Conservation (phyloP, 2,329 filamentous ascomycete species). For the Phyllosticta citrichinensis region DNA sequence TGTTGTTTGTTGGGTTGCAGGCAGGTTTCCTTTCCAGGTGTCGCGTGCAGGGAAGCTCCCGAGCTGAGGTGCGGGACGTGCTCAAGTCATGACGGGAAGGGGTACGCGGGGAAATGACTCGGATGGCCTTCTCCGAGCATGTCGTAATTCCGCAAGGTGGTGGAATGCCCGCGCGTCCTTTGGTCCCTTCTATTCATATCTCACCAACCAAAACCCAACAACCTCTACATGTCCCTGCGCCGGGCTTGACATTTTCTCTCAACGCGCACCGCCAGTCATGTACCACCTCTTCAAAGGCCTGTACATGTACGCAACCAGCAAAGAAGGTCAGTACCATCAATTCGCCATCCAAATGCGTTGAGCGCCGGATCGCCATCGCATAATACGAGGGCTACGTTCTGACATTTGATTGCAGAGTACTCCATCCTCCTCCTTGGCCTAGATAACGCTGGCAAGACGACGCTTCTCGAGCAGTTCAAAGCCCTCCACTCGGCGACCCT, state of each 20-base stretch:
- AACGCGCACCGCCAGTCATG: constrained; percentile 44
- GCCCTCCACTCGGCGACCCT: constrained; percentile 64
- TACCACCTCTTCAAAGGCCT: constrained; percentile 94
- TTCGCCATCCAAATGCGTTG: constrained; percentile 5
- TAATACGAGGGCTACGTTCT: background rate
- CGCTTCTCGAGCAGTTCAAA: constrained; percentile 94
- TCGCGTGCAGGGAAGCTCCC: background rate
- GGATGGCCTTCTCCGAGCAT: background rate
- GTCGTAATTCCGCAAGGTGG: background rate
- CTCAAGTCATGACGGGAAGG: background rate
- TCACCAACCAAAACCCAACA: constrained; percentile 1
- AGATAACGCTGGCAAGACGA: constrained; percentile 97
- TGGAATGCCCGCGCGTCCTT: background rate
- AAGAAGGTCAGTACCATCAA: constrained; percentile 59
- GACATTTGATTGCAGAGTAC: constrained; percentile 55
- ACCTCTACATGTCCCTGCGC: background rate
- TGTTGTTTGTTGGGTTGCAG: background rate
- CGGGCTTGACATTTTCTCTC: background rate
- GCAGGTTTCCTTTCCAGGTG: background rate
- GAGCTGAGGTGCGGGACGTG: constrained; percentile 2
- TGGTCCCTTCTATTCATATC: constrained; percentile 3
- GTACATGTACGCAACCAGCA: constrained; percentile 91
- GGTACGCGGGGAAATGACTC: background rate
- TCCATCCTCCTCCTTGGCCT: constrained; percentile 93
- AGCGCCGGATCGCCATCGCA: background rate